phyloP scores from a whole-genome alignment of 805 yeast species.

The Metschnikowia drakensbergensis region DNA sequence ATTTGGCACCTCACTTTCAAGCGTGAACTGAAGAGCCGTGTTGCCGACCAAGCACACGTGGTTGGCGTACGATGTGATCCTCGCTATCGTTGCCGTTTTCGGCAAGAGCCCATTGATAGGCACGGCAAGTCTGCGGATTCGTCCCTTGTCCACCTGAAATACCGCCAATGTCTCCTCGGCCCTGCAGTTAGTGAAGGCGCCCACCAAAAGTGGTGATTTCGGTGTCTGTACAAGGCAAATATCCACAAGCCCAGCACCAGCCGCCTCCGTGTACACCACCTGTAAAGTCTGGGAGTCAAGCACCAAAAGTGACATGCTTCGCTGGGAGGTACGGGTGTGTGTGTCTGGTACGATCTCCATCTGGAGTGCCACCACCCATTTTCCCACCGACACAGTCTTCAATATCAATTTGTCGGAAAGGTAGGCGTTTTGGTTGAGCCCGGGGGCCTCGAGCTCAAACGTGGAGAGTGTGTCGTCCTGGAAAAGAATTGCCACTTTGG shows the following conservation, averaged over 20 bases:
- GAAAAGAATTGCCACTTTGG: slow-evolving; percentile 6
- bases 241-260: slow-evolving; percentile 3
- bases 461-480: slow-evolving; percentile 4
- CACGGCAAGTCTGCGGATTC: neutral
- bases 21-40: neutral
- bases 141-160: slow-evolving; percentile 4
- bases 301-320: slow-evolving; percentile 4
- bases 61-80: slow-evolving; percentile 2
- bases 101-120: slow-evolving; percentile 8
- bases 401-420: slow-evolving; percentile 7
- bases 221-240: slow-evolving; percentile 4
- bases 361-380: slow-evolving; percentile 7
- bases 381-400: slow-evolving; percentile 1
- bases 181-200: slow-evolving; percentile 3
- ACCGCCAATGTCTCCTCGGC: slow-evolving; percentile 1
- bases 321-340: slow-evolving; percentile 3
- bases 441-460: neutral
- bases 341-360: slow-evolving; percentile 1
- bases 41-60: slow-evolving; percentile 9
- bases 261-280: neutral
- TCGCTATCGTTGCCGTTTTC: slow-evolving; percentile 4
- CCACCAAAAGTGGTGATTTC: slow-evolving; percentile 5
- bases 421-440: neutral
- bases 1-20: neutral
- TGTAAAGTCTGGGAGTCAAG: slow-evolving; percentile 6